These are phyloP conservation scores for Lactarius psammicola DNA, from an alignment of 768 basidiomycete species.

Conservation along the genomic window DNA sequence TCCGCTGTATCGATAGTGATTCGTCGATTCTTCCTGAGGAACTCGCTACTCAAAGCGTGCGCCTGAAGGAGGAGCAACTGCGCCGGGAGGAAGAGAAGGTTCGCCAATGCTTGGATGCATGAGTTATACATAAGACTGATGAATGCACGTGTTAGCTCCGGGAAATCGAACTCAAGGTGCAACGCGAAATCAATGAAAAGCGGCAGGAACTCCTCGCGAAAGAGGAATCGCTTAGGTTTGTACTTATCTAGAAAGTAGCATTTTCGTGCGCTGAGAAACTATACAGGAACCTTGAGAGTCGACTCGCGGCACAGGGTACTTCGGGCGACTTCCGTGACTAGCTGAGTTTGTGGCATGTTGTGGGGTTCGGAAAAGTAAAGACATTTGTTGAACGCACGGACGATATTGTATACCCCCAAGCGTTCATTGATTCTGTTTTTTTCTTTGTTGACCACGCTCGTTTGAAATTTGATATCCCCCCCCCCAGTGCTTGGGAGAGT, in stretches of 20 bases:
- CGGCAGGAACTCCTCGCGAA: slow-evolving; percentile 95
- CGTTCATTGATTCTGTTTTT: slow-evolving; percentile 2
- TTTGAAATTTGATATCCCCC: not conserved
- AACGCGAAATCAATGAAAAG: slow-evolving; percentile 97
- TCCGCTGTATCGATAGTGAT: slow-evolving; percentile 47
- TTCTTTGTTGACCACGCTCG: not conserved
- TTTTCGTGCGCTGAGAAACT: not conserved
- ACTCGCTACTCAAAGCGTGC: slow-evolving; percentile 92
- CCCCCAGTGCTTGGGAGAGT: too few relatives aligned
- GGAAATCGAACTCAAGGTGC: slow-evolving; percentile 97
- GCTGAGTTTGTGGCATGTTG: slow-evolving; percentile 29
- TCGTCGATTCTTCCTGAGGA: slow-evolving; percentile 94
- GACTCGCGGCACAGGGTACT: slow-evolving; percentile 85
- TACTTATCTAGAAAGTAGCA: not conserved
- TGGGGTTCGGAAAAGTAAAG: slow-evolving; percentile 25
- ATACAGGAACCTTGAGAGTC: slow-evolving; percentile 80
- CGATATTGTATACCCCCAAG: slow-evolving; percentile 2
- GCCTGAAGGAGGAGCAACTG: slow-evolving; percentile 98
- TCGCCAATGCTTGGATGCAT: slow-evolving; percentile 22
- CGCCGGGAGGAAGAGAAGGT: slow-evolving; percentile 96
- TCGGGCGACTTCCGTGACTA: slow-evolving; percentile 75
- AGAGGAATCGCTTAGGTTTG: slow-evolving; percentile 87
- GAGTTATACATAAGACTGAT: slow-evolving; percentile 7
- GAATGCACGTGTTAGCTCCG: slow-evolving; percentile 57
- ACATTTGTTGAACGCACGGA: slow-evolving; percentile 15